phyloP scores from a whole-genome alignment of 176 grass and related monocot genomes.

The Aegilops umbellulata region DNA sequence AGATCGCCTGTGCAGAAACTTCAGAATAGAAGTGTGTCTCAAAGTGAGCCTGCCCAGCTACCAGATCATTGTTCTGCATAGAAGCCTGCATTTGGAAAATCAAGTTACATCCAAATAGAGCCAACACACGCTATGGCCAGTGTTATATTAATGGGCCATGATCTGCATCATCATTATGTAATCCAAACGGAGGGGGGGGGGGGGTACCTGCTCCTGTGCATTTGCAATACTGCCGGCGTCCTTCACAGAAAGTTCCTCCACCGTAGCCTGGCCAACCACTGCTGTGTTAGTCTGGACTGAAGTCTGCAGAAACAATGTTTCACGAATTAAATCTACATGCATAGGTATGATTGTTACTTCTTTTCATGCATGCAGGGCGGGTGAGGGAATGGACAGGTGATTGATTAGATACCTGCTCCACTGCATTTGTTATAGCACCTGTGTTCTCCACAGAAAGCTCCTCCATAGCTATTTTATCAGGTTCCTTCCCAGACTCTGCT shows the following conservation, averaged over 20 bases:
- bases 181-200: not conserved
- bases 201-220: conserved; percentile 19
- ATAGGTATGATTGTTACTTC: not conserved
- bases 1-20: not conserved
- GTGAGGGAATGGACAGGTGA: not conserved
- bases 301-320: conserved; percentile 26
- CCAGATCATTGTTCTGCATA: conserved; percentile 6
- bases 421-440: not conserved
- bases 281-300: not conserved
- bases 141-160: not conserved
- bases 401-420: conserved; percentile 17
- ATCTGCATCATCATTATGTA: not conserved
- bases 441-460: not conserved
- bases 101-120: not conserved
- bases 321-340: not conserved
- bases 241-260: conserved; percentile 13
- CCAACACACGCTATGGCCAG: not conserved
- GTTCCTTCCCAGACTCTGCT: conserved; percentile 21
- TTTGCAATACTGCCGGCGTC: conserved; percentile 1
- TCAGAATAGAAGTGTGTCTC: conserved; percentile 16
- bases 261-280: not conserved
- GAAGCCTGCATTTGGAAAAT: not conserved
- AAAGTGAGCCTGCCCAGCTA: conserved; percentile 4
- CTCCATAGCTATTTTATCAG: not conserved
- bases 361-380: conserved; percentile 1